Conservation (phyloP, 75 land plant species). For the Adiantum capillusveneris region DNA sequence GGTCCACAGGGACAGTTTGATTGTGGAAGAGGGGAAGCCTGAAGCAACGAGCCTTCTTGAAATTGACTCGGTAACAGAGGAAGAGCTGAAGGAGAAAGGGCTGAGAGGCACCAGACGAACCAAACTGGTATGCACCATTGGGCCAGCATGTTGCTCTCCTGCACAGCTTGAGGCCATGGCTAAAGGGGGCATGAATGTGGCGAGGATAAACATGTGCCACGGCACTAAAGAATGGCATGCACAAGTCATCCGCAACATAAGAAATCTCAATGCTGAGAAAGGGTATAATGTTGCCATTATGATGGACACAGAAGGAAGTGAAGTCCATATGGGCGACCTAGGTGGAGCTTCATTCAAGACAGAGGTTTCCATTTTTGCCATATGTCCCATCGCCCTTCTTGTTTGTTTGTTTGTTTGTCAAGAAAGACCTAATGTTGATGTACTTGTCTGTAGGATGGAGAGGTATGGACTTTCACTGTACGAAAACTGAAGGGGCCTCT, state of each 20-base stretch:
- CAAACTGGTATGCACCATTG: slow-evolving; percentile 95
- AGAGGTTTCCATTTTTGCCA: not conserved
- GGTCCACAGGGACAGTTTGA: not conserved
- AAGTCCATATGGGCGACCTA: slow-evolving; percentile 94
- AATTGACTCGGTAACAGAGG: slow-evolving; percentile 82
- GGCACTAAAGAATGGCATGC: slow-evolving; percentile 90
- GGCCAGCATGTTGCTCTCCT: slow-evolving; percentile 63
- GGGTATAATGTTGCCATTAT: slow-evolving; percentile 83
- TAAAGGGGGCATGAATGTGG: slow-evolving; percentile 87
- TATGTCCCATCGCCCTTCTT: not conserved
- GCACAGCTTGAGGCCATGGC: slow-evolving; percentile 95
- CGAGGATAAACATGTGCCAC: slow-evolving; percentile 93
- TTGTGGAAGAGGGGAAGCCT: not conserved
- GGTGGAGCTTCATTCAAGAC: slow-evolving; percentile 30
- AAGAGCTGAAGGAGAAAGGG: slow-evolving; percentile 90
- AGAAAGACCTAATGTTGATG: not conserved
- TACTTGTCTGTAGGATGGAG: slow-evolving; percentile 62
- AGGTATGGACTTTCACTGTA: slow-evolving; percentile 86
- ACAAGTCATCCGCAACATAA: slow-evolving; percentile 58
- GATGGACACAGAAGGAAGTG: slow-evolving; percentile 99
- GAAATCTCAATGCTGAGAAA: slow-evolving; percentile 81
- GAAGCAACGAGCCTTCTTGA: slow-evolving; percentile 21
- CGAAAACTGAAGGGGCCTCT: slow-evolving; percentile 49
- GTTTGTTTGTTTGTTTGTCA: not conserved
- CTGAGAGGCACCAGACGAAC: slow-evolving; percentile 82